Evolutionary conservation across 2,329 filamentous ascomycete species (phyloP).

Genomic region (Exophiala sp.): DNA sequence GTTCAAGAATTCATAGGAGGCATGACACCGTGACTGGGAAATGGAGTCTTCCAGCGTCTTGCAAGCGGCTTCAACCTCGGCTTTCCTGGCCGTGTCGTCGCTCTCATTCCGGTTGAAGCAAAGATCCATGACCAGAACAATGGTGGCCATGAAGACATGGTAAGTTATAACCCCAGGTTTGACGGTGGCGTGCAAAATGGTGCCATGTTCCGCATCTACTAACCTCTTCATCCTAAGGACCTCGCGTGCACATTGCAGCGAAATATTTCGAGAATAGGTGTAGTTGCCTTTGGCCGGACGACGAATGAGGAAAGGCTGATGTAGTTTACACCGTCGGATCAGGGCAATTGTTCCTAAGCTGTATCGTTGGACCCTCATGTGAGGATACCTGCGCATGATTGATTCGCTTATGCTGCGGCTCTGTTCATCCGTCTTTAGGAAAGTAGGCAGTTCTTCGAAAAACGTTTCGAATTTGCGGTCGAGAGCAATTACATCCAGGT

Average conservation of each 20-base stretch:
- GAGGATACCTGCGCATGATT: constrained; percentile 32
- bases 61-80: constrained; percentile 37
- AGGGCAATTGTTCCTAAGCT: constrained; percentile 35
- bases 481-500: constrained; percentile 37
- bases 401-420: constrained; percentile 29
- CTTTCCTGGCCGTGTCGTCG: constrained; percentile 33
- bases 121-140: constrained; percentile 37
- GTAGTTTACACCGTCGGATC: constrained; percentile 37
- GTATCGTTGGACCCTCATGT: constrained; percentile 35
- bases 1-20: constrained; percentile 34
- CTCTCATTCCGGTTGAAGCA: constrained; percentile 39
- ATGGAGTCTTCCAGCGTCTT: constrained; percentile 37
- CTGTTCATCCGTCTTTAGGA: constrained; percentile 35
- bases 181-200: constrained; percentile 21
- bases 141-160: constrained; percentile 39
- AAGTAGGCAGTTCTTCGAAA: constrained; percentile 33
- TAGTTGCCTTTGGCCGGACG: constrained; percentile 34
- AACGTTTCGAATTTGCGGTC: constrained; percentile 35
- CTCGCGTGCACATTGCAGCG: constrained; percentile 36
- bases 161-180: constrained; percentile 33
- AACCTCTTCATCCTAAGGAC: constrained; percentile 36
- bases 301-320: constrained; percentile 38
- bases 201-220: constrained; percentile 31
- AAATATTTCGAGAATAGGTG: constrained; percentile 37
- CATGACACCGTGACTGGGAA: constrained; percentile 31